Conservation (phyloP, 2,329 filamentous ascomycete species). For the Lachnellula suecica region DNA sequence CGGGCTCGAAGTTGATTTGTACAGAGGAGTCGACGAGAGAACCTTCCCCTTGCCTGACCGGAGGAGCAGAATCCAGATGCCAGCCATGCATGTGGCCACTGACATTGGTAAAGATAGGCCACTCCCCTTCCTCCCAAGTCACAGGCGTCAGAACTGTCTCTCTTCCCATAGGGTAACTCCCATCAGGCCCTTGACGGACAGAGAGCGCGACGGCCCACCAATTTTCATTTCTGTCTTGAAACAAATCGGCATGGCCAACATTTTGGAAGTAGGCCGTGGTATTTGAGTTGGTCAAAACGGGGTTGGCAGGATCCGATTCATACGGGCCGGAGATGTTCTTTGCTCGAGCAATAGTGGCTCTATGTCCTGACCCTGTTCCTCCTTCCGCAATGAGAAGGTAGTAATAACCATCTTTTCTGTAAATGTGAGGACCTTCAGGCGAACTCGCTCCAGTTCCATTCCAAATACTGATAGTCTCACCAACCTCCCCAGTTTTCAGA, state of each 20-base stretch:
- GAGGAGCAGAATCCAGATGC: conserved; percentile 18
- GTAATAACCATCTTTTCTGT: conserved; percentile 48
- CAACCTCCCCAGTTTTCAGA: conserved; percentile 37
- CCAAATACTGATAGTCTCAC: conserved; percentile 38
- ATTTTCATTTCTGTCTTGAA: conserved; percentile 47
- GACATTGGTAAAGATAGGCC: conserved; percentile 45
- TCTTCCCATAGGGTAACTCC: conserved; percentile 51
- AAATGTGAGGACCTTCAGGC: conserved; percentile 54
- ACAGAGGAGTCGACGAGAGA: conserved; percentile 45
- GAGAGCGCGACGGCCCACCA: conserved; percentile 54
- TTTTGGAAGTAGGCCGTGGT: conserved; percentile 48
- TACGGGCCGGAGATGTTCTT: conserved; percentile 44
- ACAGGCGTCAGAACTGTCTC: conserved; percentile 50
- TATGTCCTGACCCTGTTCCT: conserved; percentile 49
- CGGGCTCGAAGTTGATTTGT: conserved; percentile 42
- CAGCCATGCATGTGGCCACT: conserved; percentile 43
- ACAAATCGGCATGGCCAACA: conserved; percentile 56
- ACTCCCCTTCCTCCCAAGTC: conserved; percentile 48
- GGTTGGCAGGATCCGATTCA: conserved; percentile 42
- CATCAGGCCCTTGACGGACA: conserved; percentile 44
- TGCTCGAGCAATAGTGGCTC: conserved; percentile 48
- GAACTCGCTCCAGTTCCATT: conserved; percentile 44
- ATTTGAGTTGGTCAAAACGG: conserved; percentile 45
- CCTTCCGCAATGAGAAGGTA: conserved; percentile 54
- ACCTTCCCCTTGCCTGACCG: conserved; percentile 39